A percentile compares a stretch with the other conserved stretches of the same genome.
These are phyloP conservation scores for Lasiosphaeria miniovina DNA, from an alignment of 495 filamentous ascomycete genomes.

Conservation along the genomic window DNA sequence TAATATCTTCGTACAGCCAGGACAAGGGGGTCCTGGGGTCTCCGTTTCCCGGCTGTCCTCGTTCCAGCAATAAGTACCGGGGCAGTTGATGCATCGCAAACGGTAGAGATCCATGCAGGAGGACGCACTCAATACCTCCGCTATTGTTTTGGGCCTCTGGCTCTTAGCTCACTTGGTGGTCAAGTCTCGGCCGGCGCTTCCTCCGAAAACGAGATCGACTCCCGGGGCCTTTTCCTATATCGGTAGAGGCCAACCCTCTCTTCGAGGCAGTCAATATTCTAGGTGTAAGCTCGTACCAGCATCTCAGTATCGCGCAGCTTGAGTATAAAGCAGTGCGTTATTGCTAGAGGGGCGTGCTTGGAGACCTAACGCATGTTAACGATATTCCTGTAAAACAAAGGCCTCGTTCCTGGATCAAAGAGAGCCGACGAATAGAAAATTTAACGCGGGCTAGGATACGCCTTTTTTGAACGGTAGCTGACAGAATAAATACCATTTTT, in stretches of 20 bases:
- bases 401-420: slow-evolving; percentile 8
- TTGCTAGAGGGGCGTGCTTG: slow-evolving; percentile 10
- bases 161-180: slow-evolving; percentile 5
- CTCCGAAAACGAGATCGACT: slow-evolving; percentile 14
- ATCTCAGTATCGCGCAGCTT: slow-evolving; percentile 11
- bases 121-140: slow-evolving; percentile 13
- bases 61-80: slow-evolving; percentile 10
- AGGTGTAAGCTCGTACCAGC: slow-evolving; percentile 20
- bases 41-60: slow-evolving; percentile 13
- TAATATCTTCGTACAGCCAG: slow-evolving; percentile 14
- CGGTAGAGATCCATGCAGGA: slow-evolving; percentile 17
- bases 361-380: slow-evolving; percentile 9
- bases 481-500: slow-evolving; percentile 11
- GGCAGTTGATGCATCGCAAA: slow-evolving; percentile 17
- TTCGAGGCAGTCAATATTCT: slow-evolving; percentile 20
- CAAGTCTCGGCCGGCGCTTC: slow-evolving; percentile 5
- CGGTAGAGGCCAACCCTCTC: slow-evolving; percentile 17
- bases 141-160: slow-evolving; percentile 10
- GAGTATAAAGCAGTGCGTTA: slow-evolving; percentile 11
- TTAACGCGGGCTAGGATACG: no score
- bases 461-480: no score
- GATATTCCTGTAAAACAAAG: slow-evolving; percentile 12
- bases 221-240: slow-evolving; percentile 11
- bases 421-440: slow-evolving; percentile 12
- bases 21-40: slow-evolving; percentile 12